phyloP scores from a whole-genome alignment of 2,329 filamentous ascomycete species.

The Hawksworthiomyces lignivorus region DNA sequence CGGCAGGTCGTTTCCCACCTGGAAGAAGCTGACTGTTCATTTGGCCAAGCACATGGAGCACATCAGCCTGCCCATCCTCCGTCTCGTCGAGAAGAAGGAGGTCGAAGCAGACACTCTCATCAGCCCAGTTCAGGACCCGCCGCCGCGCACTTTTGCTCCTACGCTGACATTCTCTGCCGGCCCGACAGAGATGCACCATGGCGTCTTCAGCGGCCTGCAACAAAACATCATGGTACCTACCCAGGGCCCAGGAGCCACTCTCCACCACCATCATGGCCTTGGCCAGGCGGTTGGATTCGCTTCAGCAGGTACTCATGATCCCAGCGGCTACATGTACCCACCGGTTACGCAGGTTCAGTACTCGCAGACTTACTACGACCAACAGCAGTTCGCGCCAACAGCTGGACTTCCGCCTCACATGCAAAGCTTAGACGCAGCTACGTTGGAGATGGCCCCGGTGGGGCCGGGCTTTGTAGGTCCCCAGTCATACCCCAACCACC shows the following conservation, averaged over 20 bases:
- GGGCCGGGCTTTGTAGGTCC: slow-evolving; percentile 12
- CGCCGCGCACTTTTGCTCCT: slow-evolving; percentile 30
- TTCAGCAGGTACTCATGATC: slow-evolving; percentile 11
- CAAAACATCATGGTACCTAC: slow-evolving; percentile 3
- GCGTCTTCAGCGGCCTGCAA: slow-evolving; percentile 5
- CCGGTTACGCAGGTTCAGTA: slow-evolving; percentile 14
- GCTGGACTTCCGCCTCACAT: slow-evolving; percentile 12
- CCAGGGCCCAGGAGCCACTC: neutral
- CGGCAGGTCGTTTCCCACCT: slow-evolving; percentile 68
- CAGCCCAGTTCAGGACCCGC: slow-evolving; percentile 56
- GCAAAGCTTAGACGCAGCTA: slow-evolving; percentile 16
- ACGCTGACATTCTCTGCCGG: slow-evolving; percentile 16
- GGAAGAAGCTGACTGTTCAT: slow-evolving; percentile 94
- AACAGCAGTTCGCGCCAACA: slow-evolving; percentile 5
- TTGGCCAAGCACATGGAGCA: slow-evolving; percentile 92
- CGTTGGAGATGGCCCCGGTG: slow-evolving; percentile 8
- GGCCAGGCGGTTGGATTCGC: slow-evolving; percentile 13
- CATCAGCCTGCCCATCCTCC: slow-evolving; percentile 73
- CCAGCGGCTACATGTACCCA: slow-evolving; percentile 11
- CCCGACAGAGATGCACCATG: slow-evolving; percentile 12
- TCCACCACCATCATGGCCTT: slow-evolving; percentile 8
- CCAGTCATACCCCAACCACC: slow-evolving; percentile 18
- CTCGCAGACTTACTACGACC: slow-evolving; percentile 11
- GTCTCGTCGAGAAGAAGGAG: slow-evolving; percentile 39
- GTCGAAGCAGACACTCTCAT: slow-evolving; percentile 57